These are phyloP conservation scores for Oidium heveae DNA, from an alignment of 2,329 filamentous ascomycete species.

Conservation along the genomic window DNA sequence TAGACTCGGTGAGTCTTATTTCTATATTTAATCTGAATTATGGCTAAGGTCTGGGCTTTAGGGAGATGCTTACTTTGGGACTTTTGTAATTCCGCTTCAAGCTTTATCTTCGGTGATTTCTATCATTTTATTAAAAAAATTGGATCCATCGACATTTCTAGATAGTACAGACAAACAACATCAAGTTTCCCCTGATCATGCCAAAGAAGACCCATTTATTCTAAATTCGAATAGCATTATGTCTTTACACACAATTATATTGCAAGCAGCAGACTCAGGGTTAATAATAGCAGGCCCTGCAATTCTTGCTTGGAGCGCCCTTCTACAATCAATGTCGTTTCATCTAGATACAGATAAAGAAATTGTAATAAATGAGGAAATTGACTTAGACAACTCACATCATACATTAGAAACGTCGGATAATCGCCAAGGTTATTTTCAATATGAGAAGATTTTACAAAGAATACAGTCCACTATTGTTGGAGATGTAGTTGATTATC, in stretches of 20 bases:
- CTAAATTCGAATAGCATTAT: conserved; percentile 43
- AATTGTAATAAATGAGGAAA: neutral
- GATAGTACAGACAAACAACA: conserved; percentile 15
- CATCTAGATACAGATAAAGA: conserved; percentile 16
- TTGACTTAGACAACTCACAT: neutral
- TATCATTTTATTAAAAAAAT: conserved; percentile 38
- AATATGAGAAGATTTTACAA: conserved; percentile 21
- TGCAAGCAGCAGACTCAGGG: conserved; percentile 28
- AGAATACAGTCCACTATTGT: conserved; percentile 16
- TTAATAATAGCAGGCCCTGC: conserved; percentile 44
- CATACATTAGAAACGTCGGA: neutral
- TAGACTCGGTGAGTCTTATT: conserved; percentile 22
- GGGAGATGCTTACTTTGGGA: conserved; percentile 9
- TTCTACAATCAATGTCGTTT: conserved; percentile 37
- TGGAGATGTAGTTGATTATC: conserved; percentile 19
- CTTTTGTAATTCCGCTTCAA: conserved; percentile 36
- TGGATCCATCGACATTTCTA: conserved; percentile 8
- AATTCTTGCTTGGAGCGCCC: conserved; percentile 57
- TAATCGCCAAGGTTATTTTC: neutral
- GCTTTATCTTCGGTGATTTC: conserved; percentile 46
- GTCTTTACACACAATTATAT: conserved; percentile 46
- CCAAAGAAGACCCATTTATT: conserved; percentile 33
- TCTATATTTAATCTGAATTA: neutral
- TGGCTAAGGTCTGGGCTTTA: conserved; percentile 1
- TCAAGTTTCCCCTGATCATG: conserved; percentile 8